Base-by-base conservation (phyloP, 208 protist genomes). In the Trypanosoma caninum region DNA sequence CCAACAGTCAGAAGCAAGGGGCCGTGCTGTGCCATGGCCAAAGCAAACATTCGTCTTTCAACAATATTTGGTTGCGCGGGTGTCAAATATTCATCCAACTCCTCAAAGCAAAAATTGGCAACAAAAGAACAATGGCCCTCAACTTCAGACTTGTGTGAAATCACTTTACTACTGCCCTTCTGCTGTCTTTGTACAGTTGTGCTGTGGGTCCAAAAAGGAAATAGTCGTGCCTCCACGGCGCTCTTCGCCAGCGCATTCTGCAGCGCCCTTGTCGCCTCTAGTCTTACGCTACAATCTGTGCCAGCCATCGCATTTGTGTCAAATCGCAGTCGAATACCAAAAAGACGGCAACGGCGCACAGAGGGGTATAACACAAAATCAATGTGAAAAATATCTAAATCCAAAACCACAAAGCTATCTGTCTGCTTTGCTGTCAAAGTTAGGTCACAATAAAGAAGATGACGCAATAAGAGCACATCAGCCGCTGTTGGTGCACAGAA, bases 301-400 rank as follows among this genome's bases (percentile, higher is more conserved):
- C 13, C 28, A 1, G 13, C 14, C 10, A 35, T 28, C 0, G 25
- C 45, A n/a, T 2, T 31, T 16, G 62, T 1, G 38, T 16, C 7
- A 47, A 60, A 64, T 41, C 70, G 56, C 35, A 74, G 71, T 4
- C 82, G 72, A 2, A 74, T 46, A 10, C 76, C 82, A 47, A 84
- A 89, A 2, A 84, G 63, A 18, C 79, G 67, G 50, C 59, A 82
- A 31, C 53, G 58, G 8, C 47, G 53, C 11, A 50, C 62, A 23
- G 50, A 14, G 2, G 59, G 48, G 48, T 75, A 77, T 1, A 53
- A 62, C 30, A 83, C 54, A 41, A 69, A 78, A 59, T 89, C 79
- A 2, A 78, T 45, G 56, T 78, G 72, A 40, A 84, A 77, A 7
- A 84, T 52, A 69, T 89, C 83, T 10, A 86, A 71, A 51, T 82